Percentiles rank a stretch among this genome's conserved stretches.
phyloP scores from a whole-genome alignment of 768 basidiomycete genomes.

The Boletus vinaceobasis region DNA sequence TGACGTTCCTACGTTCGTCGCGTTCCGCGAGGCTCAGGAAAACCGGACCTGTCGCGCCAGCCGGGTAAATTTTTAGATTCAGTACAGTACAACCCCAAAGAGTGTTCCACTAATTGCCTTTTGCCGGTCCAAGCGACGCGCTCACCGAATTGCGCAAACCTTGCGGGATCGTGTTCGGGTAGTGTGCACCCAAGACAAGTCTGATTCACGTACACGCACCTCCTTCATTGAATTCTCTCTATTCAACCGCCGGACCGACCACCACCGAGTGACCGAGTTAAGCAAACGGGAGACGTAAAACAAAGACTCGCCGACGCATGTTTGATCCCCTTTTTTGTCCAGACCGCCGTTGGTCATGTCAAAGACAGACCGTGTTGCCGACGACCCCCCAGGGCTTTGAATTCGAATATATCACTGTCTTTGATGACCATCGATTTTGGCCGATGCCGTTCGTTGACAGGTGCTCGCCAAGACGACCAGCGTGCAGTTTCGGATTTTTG shows the following conservation, averaged over 20 bases:
- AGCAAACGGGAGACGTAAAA: conserved; percentile 18
- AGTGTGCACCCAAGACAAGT: neutral
- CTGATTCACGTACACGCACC: conserved; percentile 1
- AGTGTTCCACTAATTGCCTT: neutral
- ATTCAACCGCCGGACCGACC: conserved; percentile 13
- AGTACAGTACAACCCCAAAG: no score
- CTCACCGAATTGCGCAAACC: neutral
- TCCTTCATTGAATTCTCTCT: conserved; percentile 13
- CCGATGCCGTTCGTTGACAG: conserved; percentile 10
- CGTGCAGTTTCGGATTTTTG: neutral
- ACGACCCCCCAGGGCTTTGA: no score
- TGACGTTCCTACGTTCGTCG: neutral
- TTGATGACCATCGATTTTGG: neutral
- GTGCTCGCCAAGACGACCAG: neutral
- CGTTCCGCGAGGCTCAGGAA: conserved; percentile 6
- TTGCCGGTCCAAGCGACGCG: conserved; percentile 8
- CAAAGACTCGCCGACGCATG: conserved; percentile 23
- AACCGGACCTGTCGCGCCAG: neutral
- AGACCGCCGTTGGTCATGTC: neutral
- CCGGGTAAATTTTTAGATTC: conserved; percentile 1
- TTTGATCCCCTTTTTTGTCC: neutral
- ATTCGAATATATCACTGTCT: neutral
- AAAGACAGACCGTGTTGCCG: no score
- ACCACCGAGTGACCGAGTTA: conserved; percentile 1
- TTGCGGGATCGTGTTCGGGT: conserved; percentile 12